A percentile compares a stretch with the other conserved stretches of the same genome.
These are phyloP conservation scores for Pyracantha coccinea DNA, from an alignment of 331 rosid genomes.

Conservation along the genomic window DNA sequence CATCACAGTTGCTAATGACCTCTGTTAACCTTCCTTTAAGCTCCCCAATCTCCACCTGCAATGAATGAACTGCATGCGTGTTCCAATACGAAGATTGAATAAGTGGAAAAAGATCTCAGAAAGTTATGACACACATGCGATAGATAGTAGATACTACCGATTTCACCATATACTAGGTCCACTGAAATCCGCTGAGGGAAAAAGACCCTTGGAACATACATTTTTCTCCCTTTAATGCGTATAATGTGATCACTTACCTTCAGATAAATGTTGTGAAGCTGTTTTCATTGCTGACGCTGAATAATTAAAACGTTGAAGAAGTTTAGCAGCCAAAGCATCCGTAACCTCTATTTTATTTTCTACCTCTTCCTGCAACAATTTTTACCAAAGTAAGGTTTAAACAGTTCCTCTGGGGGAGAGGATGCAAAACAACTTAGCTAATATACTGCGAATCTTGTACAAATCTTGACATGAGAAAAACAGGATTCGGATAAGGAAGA, in stretches of 20 bases:
- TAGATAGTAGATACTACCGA: neutral
- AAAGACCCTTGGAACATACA: neutral
- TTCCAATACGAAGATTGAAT: slow-evolving; percentile 13
- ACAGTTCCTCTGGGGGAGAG: neutral
- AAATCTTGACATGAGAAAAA: neutral
- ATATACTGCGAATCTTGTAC: neutral
- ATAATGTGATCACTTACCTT: slow-evolving; percentile 39
- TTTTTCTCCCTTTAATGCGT: neutral
- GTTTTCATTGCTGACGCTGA: slow-evolving; percentile 74
- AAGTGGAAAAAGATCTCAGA: neutral
- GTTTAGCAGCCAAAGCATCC: slow-evolving; percentile 80
- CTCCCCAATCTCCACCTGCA: slow-evolving; percentile 91
- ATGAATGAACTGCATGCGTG: slow-evolving; percentile 49
- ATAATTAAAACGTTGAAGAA: slow-evolving; percentile 66
- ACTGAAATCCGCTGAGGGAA: neutral
- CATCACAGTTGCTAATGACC: slow-evolving; percentile 81
- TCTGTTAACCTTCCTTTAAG: slow-evolving; percentile 94
- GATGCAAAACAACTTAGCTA: neutral
- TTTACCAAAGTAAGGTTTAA: slow-evolving; percentile 1
- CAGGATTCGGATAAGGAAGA: neutral
- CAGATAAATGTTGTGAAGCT: slow-evolving; percentile 74
- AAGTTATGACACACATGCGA: neutral
- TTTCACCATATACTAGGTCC: neutral
- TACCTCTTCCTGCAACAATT: slow-evolving; percentile 64
- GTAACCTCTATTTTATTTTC: slow-evolving; percentile 76